Percentiles rank a stretch among this genome's conserved stretches.
phyloP scores from a whole-genome alignment of 176 grass and related monocot species.

The Musa schizocarpa region DNA sequence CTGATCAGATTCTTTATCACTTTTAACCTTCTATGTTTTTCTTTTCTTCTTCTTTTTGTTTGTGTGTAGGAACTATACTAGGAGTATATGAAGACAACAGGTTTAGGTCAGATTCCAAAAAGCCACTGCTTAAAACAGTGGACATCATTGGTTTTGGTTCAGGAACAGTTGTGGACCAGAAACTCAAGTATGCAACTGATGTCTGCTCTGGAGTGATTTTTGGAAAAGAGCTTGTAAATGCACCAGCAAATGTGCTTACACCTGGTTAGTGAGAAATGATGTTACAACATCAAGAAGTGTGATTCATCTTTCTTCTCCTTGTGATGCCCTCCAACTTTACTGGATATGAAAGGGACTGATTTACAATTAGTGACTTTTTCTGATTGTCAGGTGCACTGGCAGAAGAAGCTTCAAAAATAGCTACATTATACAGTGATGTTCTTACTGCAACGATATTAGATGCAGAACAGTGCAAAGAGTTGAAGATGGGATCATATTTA shows the following conservation, averaged over 20 bases:
- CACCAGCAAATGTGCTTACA: conserved; percentile 92
- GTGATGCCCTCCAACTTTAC: background rate
- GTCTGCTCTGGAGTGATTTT: conserved; percentile 81
- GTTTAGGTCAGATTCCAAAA: conserved; percentile 85
- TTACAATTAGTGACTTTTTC: background rate
- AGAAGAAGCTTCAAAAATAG: conserved; percentile 87
- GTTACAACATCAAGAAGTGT: background rate
- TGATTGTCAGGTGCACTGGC: conserved; percentile 57
- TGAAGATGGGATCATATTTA: conserved; percentile 97
- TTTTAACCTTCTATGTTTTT: conserved; percentile 3
- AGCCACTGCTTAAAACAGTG: conserved; percentile 65
- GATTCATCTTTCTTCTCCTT: background rate
- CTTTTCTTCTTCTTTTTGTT: background rate
- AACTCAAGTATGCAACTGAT: conserved; percentile 68
- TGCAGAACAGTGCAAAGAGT: conserved; percentile 65
- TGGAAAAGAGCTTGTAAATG: conserved; percentile 93
- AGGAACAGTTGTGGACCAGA: conserved; percentile 50
- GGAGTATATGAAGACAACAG: conserved; percentile 79
- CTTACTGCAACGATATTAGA: conserved; percentile 89
- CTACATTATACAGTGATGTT: conserved; percentile 67
- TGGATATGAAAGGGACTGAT: background rate
- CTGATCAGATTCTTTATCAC: background rate
- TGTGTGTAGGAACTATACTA: conserved; percentile 50
- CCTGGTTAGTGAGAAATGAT: conserved; percentile 50
- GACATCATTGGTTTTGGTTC: conserved; percentile 76